phyloP scores from a whole-genome alignment of 257 asterid genomes.

The Lycium barbarum region DNA sequence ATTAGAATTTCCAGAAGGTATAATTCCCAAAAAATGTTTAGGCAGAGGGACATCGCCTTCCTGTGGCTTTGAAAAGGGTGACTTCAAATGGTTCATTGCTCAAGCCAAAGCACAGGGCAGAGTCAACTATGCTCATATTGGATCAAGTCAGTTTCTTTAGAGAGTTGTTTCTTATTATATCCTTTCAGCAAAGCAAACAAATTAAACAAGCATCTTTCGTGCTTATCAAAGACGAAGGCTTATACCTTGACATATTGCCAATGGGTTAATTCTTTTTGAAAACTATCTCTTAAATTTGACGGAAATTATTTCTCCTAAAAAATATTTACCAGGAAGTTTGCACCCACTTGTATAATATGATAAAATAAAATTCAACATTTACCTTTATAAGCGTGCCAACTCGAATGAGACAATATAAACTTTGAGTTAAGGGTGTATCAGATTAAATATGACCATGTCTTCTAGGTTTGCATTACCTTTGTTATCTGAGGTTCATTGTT shows the following conservation, averaged over 20 bases:
- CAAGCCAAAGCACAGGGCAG: neutral
- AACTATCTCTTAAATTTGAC: neutral
- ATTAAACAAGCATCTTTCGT: neutral
- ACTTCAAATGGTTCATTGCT: neutral
- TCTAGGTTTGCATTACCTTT: slow-evolving; percentile 16
- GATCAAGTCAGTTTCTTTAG: slow-evolving; percentile 14
- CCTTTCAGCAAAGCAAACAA: neutral
- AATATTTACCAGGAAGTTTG: neutral
- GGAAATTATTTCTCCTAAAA: neutral
- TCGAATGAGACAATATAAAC: neutral
- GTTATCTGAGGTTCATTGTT: slow-evolving; percentile 8
- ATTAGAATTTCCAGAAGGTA: neutral
- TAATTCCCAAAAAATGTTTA: neutral
- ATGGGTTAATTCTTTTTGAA: neutral
- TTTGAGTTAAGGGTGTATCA: neutral
- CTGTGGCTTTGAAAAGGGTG: slow-evolving; percentile 10
- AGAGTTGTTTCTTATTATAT: slow-evolving; percentile 6
- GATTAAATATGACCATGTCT: neutral
- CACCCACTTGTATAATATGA: neutral
- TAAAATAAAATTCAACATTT: neutral
- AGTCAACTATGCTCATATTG: neutral
- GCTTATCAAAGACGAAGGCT: neutral
- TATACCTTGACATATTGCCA: neutral
- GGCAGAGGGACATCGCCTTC: slow-evolving; percentile 2
- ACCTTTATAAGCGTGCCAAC: neutral